phyloP scores from a whole-genome alignment of 805 yeast species.

The Metschnikowia lochheadii region DNA sequence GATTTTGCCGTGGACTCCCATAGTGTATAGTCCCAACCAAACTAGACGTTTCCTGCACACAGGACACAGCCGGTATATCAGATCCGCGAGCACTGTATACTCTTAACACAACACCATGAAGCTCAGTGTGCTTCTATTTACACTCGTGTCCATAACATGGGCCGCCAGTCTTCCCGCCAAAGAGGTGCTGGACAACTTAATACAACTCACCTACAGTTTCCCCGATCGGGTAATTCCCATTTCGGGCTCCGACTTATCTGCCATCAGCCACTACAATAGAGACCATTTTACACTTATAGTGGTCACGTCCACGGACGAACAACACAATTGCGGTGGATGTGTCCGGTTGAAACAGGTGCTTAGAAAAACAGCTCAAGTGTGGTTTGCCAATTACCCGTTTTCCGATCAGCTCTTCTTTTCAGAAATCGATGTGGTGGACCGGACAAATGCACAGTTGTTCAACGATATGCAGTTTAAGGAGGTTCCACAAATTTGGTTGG shows the following conservation, averaged over 20 bases:
- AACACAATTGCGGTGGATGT: slow-evolving; percentile 49
- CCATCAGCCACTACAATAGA: slow-evolving; percentile 19
- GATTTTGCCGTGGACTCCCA: slow-evolving; percentile 37
- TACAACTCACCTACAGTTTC: slow-evolving; percentile 3
- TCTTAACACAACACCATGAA: background rate
- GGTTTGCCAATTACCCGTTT: slow-evolving; percentile 41
- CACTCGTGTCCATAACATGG: background rate
- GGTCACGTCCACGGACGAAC: slow-evolving; percentile 47
- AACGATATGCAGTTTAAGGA: slow-evolving; percentile 40
- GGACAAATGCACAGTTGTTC: slow-evolving; percentile 39
- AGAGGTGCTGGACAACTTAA: slow-evolving; percentile 1
- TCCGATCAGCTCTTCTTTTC: slow-evolving; percentile 42
- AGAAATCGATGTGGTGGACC: slow-evolving; percentile 46
- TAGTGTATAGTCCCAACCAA: background rate
- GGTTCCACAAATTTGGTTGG: slow-evolving; percentile 66
- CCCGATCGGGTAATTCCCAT: slow-evolving; percentile 12
- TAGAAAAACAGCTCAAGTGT: slow-evolving; percentile 39
- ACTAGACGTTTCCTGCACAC: background rate
- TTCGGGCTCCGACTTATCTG: slow-evolving; percentile 9
- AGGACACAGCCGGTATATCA: background rate
- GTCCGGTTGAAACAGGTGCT: slow-evolving; percentile 38
- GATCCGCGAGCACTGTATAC: background rate
- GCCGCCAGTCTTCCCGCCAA: background rate
- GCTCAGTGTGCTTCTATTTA: background rate
- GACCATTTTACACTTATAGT: slow-evolving; percentile 49